phyloP scores from a whole-genome alignment of 1,139 yeast genomes.

The Kurtzmaniella natalensis region DNA sequence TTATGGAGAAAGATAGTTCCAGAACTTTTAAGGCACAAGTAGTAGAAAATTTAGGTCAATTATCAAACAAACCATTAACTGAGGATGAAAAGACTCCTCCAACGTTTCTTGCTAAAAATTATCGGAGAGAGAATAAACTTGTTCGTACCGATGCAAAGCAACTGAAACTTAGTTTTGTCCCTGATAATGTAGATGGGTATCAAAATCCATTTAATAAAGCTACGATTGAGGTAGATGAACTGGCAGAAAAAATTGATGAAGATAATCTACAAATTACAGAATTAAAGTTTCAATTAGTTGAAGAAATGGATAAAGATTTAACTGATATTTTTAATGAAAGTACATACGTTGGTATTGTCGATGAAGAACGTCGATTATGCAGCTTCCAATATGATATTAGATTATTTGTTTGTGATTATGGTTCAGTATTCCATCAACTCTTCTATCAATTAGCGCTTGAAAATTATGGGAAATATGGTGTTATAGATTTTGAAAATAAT shows the following conservation, averaged over 20 bases:
- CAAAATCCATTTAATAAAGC: neutral
- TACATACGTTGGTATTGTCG: slow-evolving; percentile 81
- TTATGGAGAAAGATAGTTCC: slow-evolving; percentile 62
- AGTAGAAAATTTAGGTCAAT: slow-evolving; percentile 28
- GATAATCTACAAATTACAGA: slow-evolving; percentile 55
- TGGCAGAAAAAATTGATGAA: slow-evolving; percentile 22
- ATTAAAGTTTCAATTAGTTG: slow-evolving; percentile 50
- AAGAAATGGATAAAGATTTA: slow-evolving; percentile 44
- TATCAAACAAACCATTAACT: slow-evolving; percentile 12
- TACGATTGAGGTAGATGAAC: neutral
- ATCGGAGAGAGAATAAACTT: slow-evolving; percentile 56
- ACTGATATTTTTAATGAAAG: slow-evolving; percentile 68
- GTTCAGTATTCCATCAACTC: slow-evolving; percentile 59
- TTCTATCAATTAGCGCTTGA: slow-evolving; percentile 78
- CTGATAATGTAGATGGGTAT: slow-evolving; percentile 4
- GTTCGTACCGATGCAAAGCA: slow-evolving; percentile 77
- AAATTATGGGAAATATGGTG: slow-evolving; percentile 83
- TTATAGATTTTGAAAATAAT: slow-evolving; percentile 41
- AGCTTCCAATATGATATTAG: slow-evolving; percentile 82
- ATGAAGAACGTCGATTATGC: slow-evolving; percentile 60
- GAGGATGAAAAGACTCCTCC: slow-evolving; percentile 7
- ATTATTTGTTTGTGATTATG: slow-evolving; percentile 77
- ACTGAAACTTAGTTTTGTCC: slow-evolving; percentile 34
- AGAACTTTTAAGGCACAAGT: slow-evolving; percentile 69
- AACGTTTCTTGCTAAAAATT: slow-evolving; percentile 29